Evolutionary conservation across 306 rosid genomes (phyloP), one percentile per base, ranked within the genome.

Genomic region (Castanea sativa): DNA sequence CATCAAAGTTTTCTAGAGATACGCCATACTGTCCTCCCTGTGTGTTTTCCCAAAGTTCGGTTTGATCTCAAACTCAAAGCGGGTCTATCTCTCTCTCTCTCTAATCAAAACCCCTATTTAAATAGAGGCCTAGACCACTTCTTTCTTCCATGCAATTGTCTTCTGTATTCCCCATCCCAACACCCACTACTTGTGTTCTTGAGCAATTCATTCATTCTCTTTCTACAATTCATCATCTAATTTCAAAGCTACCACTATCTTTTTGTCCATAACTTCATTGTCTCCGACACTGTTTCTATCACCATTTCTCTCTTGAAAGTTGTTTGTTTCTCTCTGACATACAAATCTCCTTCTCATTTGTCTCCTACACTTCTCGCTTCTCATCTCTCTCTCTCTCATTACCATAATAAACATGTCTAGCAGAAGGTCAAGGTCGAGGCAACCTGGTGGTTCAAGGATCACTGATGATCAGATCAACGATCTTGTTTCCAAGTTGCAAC

Each of bases 391-490:
- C 11, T 64, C 3, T 30, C 45, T 4, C 19, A 58, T 29, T 61
- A 51, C 5, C 18, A 30, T 33, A 73, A 63, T 76, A 45, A 69
- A 29, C 23, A 91, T 90, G 97, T 92, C 94, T 8, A 87, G 87
- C 88, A 76, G 91, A 85, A 80, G 96, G 75, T 91, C 92, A 45
- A 73, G 96, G 57, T 85, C 99, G 18, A 88, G 94, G 81, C 98
- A 95, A 78, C 79, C 97, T 35, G 78, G 88, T 72, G 81, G 87
- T 35, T 88, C 99, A 19, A 91, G 97, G 74, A 96, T 96, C 83
- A 85, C 90, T 0, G 99, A 96, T n/a, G 98, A 93, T 81, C 99
- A 96, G 89, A 96, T 96, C 85, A 83, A 89, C 69, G 99, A 96
- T 76, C 99, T 93, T 19, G 98, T 93, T 73, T 87, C 98, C 74